phyloP scores from a whole-genome alignment of 2,329 filamentous ascomycete species.

The Aureobasidium vineae region DNA sequence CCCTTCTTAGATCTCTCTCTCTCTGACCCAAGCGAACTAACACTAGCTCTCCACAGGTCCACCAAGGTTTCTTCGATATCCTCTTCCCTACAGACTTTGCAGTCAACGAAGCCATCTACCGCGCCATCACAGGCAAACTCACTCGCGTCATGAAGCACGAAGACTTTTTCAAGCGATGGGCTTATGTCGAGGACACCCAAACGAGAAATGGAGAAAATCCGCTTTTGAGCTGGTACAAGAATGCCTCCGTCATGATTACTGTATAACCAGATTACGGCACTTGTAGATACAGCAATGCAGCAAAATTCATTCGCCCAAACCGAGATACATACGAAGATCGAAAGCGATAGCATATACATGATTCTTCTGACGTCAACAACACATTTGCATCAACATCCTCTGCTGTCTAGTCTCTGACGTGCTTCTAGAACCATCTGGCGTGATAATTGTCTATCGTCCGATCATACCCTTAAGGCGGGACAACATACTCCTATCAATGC shows the following conservation, averaged over 20 bases:
- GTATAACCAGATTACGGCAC: not conserved
- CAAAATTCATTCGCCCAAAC: too few species aligned
- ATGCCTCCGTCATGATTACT: slow-evolving; percentile 60
- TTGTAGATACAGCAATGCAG: too few species aligned
- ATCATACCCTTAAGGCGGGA: too few species aligned
- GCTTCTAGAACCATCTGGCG: too few species aligned
- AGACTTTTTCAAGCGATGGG: slow-evolving; percentile 87
- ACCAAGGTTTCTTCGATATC: slow-evolving; percentile 99
- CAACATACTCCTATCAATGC: too few species aligned
- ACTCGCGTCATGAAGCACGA: slow-evolving; percentile 83
- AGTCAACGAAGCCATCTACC: slow-evolving; percentile 88
- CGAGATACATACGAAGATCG: too few species aligned
- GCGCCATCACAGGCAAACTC: slow-evolving; percentile 86
- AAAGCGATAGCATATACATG: too few species aligned
- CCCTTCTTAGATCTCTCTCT: not conserved
- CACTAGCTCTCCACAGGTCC: slow-evolving; percentile 59
- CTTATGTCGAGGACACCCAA: slow-evolving; percentile 83
- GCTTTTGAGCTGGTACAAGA: slow-evolving; percentile 88
- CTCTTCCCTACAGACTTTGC: slow-evolving; percentile 96
- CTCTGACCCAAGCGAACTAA: not conserved
- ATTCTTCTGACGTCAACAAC: too few species aligned
- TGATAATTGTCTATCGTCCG: too few species aligned
- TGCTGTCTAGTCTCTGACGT: too few species aligned
- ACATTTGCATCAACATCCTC: too few species aligned
- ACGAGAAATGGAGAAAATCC: slow-evolving; percentile 92